Evolutionary conservation across 2,329 filamentous ascomycete genomes (phyloP).

Genomic region (Scedosporium boydii): DNA sequence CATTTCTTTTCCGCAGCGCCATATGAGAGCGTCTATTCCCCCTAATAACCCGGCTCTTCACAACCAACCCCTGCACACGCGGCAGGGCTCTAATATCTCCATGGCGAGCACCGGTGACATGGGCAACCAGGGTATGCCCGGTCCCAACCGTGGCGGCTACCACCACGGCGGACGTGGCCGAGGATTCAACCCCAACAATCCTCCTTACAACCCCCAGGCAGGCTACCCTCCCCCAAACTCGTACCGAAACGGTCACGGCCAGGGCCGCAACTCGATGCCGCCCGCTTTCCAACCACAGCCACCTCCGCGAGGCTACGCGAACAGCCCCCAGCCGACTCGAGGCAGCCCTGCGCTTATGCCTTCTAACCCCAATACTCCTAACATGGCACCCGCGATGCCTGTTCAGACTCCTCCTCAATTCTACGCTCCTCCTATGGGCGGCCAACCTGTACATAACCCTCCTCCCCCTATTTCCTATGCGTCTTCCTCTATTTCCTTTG

Average conservation of each 20-base stretch:
- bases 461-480: constrained; percentile 1
- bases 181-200: constrained; percentile 37
- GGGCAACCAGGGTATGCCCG: constrained; percentile 29
- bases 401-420: constrained; percentile 56
- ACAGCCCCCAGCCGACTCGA: constrained; percentile 56
- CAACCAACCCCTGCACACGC: constrained; percentile 64
- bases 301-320: constrained; percentile 29
- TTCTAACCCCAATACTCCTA: constrained; percentile 59
- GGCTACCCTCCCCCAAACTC: constrained; percentile 28
- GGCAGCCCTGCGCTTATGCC: constrained; percentile 55
- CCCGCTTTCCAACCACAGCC: constrained; percentile 35
- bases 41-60: constrained; percentile 52
- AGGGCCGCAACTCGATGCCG: constrained; percentile 39
- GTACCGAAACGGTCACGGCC: constrained; percentile 35
- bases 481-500: background rate
- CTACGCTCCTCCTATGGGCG: constrained; percentile 31
- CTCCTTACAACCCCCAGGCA: constrained; percentile 29
- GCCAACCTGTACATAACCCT: constrained; percentile 11
- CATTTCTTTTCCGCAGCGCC: constrained; percentile 36
- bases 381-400: constrained; percentile 53
- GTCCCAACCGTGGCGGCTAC: constrained; percentile 48
- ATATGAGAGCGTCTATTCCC: constrained; percentile 58
- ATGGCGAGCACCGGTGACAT: constrained; percentile 28
- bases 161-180: constrained; percentile 40
- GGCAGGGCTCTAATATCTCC: constrained; percentile 80